These are phyloP conservation scores for Ogataea ganodermae DNA, from an alignment of 805 yeast genomes.

Conservation along the genomic window DNA sequence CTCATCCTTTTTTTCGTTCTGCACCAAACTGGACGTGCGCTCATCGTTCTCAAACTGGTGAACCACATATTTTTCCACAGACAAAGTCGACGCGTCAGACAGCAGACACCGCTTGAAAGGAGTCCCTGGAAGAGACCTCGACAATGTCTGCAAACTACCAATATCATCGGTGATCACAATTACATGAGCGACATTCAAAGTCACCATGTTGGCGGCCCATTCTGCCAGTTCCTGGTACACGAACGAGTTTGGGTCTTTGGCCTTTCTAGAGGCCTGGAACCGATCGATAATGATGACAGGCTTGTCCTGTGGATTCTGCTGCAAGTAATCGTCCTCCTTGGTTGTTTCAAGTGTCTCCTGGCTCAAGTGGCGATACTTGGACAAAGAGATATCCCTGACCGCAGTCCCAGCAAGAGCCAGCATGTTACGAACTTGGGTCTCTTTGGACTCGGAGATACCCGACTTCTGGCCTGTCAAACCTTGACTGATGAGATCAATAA, in stretches of 20 bases:
- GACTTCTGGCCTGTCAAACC: slow-evolving; percentile 94
- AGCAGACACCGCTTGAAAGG: slow-evolving; percentile 75
- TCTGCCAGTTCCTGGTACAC: slow-evolving; percentile 76
- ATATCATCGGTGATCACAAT: slow-evolving; percentile 84
- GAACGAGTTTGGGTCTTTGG: slow-evolving; percentile 60
- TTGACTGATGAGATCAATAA: slow-evolving; percentile 82
- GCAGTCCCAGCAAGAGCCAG: slow-evolving; percentile 71
- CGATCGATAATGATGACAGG: slow-evolving; percentile 86
- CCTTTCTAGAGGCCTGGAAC: slow-evolving; percentile 55
- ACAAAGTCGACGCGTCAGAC: slow-evolving; percentile 75
- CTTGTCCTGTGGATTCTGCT: slow-evolving; percentile 79
- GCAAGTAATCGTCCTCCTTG: slow-evolving; percentile 80
- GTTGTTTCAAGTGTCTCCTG: slow-evolving; percentile 27
- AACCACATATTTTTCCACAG: slow-evolving; percentile 70
- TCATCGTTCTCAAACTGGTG: slow-evolving; percentile 46
- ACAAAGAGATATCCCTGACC: slow-evolving; percentile 62
- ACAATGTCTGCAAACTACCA: slow-evolving; percentile 66
- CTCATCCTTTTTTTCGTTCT: slow-evolving; percentile 26
- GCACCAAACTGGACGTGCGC: slow-evolving; percentile 21
- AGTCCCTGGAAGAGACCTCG: slow-evolving; percentile 79
- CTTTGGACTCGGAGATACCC: slow-evolving; percentile 82
- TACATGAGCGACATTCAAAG: slow-evolving; percentile 85
- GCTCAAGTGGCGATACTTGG: slow-evolving; percentile 40
- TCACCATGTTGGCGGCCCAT: slow-evolving; percentile 82
- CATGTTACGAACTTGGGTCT: slow-evolving; percentile 79